These are phyloP conservation scores for Chlorella variabilis DNA, from an alignment of 163 green algal genomes.

Conservation along the genomic window DNA sequence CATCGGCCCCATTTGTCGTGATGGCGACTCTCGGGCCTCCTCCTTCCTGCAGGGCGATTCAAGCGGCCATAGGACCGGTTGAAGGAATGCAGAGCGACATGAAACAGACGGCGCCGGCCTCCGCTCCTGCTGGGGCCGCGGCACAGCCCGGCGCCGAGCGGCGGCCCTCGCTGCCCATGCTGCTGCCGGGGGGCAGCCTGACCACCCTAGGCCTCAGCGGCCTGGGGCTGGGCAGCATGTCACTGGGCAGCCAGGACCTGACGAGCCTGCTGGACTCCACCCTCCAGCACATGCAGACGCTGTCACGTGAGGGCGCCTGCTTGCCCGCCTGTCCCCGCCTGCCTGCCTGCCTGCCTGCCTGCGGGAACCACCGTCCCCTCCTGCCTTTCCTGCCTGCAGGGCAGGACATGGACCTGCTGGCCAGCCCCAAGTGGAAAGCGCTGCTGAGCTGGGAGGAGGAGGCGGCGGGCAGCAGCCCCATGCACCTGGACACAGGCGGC, in stretches of 20 bases:
- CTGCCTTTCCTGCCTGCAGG: background rate
- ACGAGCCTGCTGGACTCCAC: slow-evolving; percentile 13
- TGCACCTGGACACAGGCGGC: slow-evolving; percentile 1
- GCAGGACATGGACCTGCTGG: slow-evolving; percentile 4
- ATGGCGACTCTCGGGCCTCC: no score
- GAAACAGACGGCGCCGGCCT: no score
- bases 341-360: background rate
- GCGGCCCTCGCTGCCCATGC: background rate
- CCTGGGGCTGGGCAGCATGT: slow-evolving; percentile 3
- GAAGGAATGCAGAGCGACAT: no score
- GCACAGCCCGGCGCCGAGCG: no score
- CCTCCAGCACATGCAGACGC: slow-evolving; percentile 6
- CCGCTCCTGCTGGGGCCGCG: no score
- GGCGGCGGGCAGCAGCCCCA: background rate
- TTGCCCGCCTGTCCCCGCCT: background rate
- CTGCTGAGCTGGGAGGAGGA: slow-evolving; percentile 25
- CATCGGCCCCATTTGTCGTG: no score
- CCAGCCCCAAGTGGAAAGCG: slow-evolving; percentile 30
- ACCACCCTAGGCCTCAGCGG: background rate
- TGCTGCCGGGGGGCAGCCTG: slow-evolving; percentile 5
- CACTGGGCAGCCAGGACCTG: slow-evolving; percentile 22
- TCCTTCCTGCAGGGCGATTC: no score
- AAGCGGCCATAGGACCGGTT: no score
- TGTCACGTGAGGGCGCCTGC: background rate
- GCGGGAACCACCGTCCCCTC: no score